Evolutionary conservation across 768 basidiomycete species (phyloP), one percentile per base, ranked within the genome.

Genomic region (Trametes maxima): DNA sequence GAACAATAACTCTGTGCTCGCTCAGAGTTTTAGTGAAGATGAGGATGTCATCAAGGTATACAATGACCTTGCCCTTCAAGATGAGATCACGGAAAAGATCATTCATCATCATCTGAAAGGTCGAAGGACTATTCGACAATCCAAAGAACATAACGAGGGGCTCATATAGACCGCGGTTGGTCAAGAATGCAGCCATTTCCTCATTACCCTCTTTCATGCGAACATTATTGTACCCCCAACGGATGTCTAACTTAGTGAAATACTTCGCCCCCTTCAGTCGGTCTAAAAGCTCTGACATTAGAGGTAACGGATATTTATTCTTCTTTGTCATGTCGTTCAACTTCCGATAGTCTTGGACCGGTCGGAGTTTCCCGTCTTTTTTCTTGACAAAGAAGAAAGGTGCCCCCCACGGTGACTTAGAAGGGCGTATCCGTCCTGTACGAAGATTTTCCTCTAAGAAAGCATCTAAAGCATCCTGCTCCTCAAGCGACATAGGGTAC

Each of bases 21-120:
- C 68, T 63, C 0, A 67, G 10, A 48, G 57, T 65, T 0, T 71
- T 54, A 1, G 76, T 74, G 65, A 70, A 79, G 54, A 82, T 74
- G 0, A 81, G 72, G 22, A 79, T 76, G 57, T 80, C 72, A 52
- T 80, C 77, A 17, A 80, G 58, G 58, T 81, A 82, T 0, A 80
- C 73, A 5, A 80, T 67, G 1, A 78, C 69, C 16, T 49, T 36
- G 0, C 71, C 71, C 40, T 65, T 21, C 14, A 66, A 62, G 21
- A 78, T 68, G 54, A 73, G 5, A 47, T 76, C 67, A 5, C 63
- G 24, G 21, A 75, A 65, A 13, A 73, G 62, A 66, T 72, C 62
- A 63, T 72, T 67, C 62, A 70, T 69, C 67, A 71, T 69, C 2
- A 22, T 52, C 24, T 72, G 70, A 64, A 80, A 81, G 0, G 74